Percentiles rank a stretch among this genome's conserved stretches.
phyloP scores from a whole-genome alignment of 2,329 filamentous ascomycete species.

The Sporothrix pallida region DNA sequence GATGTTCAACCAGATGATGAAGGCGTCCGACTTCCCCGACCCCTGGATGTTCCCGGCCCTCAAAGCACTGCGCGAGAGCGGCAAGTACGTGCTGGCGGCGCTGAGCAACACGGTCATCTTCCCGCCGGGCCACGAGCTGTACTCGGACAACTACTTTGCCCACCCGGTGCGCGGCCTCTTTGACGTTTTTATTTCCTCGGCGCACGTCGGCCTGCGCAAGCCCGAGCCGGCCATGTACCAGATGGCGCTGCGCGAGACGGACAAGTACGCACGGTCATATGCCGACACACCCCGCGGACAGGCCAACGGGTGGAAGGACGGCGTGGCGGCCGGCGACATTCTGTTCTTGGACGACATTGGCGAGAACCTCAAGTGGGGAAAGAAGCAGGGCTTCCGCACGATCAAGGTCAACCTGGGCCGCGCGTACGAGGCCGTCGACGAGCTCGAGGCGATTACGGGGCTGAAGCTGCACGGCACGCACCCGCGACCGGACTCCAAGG shows the following conservation, averaged over 20 bases:
- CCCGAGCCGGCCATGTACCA: conserved; percentile 83
- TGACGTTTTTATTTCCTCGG: conserved; percentile 85
- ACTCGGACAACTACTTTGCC: conserved; percentile 56
- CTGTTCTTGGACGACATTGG: conserved; percentile 95
- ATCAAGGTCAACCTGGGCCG: conserved; percentile 83
- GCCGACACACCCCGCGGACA: conserved; percentile 48
- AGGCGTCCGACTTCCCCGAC: conserved; percentile 70
- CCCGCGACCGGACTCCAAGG: conserved; percentile 50
- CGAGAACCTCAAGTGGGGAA: conserved; percentile 84
- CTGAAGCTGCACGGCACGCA: conserved; percentile 64
- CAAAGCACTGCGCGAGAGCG: conserved; percentile 66
- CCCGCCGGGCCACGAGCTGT: conserved; percentile 73
- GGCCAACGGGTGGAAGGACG: conserved; percentile 53
- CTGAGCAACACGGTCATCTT: conserved; percentile 91
- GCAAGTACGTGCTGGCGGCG: conserved; percentile 75
- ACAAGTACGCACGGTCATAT: conserved; percentile 65
- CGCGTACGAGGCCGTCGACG: conserved; percentile 78
- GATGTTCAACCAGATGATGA: conserved; percentile 94
- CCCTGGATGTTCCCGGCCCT: conserved; percentile 89
- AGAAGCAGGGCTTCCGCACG: conserved; percentile 75
- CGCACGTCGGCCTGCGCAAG: conserved; percentile 86
- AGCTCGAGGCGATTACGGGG: conserved; percentile 77
- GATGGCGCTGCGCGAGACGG: conserved; percentile 69
- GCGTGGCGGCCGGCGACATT: conserved; percentile 69
- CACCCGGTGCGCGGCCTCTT: conserved; percentile 72